phyloP scores from a whole-genome alignment of 257 asterid species.

The Rauvolfia tetraphylla region DNA sequence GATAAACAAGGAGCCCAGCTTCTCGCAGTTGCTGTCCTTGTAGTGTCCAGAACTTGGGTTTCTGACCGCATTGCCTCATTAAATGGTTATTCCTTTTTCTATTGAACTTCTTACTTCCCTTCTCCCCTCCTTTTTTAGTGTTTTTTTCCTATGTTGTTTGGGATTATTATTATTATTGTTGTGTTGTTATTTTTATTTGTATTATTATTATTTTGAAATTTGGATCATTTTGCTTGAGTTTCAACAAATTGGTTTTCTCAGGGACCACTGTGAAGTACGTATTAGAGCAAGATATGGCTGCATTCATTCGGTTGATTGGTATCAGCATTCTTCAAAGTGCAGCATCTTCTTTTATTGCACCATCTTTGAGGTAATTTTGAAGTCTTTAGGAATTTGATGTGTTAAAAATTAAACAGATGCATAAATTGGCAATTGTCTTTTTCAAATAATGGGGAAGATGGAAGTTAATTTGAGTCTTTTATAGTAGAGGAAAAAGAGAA shows the following conservation, averaged over 20 bases:
- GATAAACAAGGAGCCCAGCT: constrained; percentile 98
- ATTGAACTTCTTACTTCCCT: constrained; percentile 23
- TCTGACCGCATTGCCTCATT: constrained; percentile 97
- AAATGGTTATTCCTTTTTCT: constrained; percentile 54
- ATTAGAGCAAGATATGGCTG: constrained; percentile 89
- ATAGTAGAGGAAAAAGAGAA: too few species aligned
- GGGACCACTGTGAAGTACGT: constrained; percentile 97
- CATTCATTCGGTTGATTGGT: constrained; percentile 81
- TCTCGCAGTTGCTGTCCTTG: constrained; percentile 88
- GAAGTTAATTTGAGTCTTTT: not conserved
- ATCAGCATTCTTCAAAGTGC: constrained; percentile 97
- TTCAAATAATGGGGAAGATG: not conserved
- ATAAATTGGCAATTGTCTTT: not conserved
- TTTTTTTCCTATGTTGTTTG: not conserved
- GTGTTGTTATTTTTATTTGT: too few species aligned
- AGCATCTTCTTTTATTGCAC: constrained; percentile 96
- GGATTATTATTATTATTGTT: not conserved
- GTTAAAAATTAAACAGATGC: not conserved
- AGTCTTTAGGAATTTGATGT: not conserved
- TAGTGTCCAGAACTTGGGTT: constrained; percentile 90
- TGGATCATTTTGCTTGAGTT: constrained; percentile 19
- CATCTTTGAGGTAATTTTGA: constrained; percentile 71
- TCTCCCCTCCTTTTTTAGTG: constrained; percentile 7
- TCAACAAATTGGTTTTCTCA: constrained; percentile 32
- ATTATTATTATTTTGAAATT: too few species aligned